Conservation (phyloP, 768 basidiomycete genomes). For the Chalciporus chontae region DNA sequence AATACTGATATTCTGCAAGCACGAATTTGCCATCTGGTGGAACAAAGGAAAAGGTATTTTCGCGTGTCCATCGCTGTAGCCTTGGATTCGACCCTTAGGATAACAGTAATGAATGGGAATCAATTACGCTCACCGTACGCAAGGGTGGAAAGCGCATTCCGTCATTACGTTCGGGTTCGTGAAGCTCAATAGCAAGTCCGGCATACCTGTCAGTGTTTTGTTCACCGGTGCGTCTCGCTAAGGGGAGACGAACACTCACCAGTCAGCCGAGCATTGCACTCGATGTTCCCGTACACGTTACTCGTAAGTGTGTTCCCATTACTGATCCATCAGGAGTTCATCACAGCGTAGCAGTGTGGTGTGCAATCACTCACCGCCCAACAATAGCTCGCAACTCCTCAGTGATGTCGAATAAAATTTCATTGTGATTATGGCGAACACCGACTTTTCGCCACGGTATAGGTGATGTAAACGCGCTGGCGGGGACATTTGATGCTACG, state of each 20-base stretch:
- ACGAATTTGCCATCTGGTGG: constrained; percentile 91
- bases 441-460: constrained; percentile 93
- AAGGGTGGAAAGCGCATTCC: constrained; percentile 89
- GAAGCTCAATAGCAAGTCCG: constrained; percentile 81
- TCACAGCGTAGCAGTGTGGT: not conserved
- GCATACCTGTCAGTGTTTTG: constrained; percentile 56
- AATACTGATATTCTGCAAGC: constrained; percentile 78
- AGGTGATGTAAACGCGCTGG: constrained; percentile 73
- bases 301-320: constrained; percentile 65
- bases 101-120: not conserved
- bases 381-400: constrained; percentile 67
- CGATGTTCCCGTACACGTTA: constrained; percentile 73
- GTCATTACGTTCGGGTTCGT: constrained; percentile 67
- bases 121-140: constrained; percentile 63
- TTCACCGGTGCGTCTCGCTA: not conserved
- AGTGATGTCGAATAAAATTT: constrained; percentile 88
- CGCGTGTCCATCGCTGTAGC: constrained; percentile 73
- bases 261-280: constrained; percentile 72
- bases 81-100: constrained; percentile 37
- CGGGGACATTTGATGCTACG: constrained; percentile 35
- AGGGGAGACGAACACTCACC: constrained; percentile 40
- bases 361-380: constrained; percentile 22
- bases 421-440: constrained; percentile 80
- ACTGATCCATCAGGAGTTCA: constrained; percentile 34
- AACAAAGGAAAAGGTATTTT: constrained; percentile 81